Evolutionary conservation across 805 yeast genomes (phyloP).

Genomic region (Metschnikowia amazonensis): DNA sequence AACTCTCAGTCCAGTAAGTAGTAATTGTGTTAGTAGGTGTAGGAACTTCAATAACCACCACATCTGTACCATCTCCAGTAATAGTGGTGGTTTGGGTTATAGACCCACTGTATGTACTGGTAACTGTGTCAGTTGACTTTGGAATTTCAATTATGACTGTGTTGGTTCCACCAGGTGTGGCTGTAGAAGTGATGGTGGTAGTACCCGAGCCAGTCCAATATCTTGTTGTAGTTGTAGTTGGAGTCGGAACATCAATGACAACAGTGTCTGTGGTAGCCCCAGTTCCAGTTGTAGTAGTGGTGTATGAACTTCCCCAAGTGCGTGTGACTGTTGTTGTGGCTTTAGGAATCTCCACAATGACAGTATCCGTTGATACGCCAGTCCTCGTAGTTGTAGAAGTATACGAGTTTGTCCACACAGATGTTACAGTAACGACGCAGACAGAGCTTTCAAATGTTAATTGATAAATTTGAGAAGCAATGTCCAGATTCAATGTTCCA

Average conservation of each 20-base stretch:
- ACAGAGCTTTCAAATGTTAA: constrained; percentile 6
- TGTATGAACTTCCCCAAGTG: constrained; percentile 2
- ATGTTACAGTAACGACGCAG: constrained; percentile 7
- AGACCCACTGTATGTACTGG: constrained; percentile 10
- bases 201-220: constrained; percentile 11
- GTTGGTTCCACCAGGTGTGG: constrained; percentile 4
- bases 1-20: constrained; percentile 1
- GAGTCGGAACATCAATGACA: constrained; percentile 11
- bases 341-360: constrained; percentile 14
- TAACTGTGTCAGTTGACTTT: constrained; percentile 12
- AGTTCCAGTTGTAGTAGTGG: constrained; percentile 6
- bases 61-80: constrained; percentile 21
- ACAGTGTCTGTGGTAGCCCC: constrained; percentile 11
- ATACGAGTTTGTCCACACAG: constrained; percentile 5
- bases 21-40: constrained; percentile 2
- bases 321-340: constrained; percentile 13
- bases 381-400: constrained; percentile 6
- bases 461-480: constrained; percentile 11
- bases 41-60: constrained; percentile 15
- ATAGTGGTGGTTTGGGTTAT: constrained; percentile 17
- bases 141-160: constrained; percentile 17
- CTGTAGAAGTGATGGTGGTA: constrained; percentile 7
- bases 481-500: neutral
- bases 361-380: constrained; percentile 5
- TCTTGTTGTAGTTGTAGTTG: constrained; percentile 8